A percentile compares a stretch with the other conserved stretches of the same genome.
phyloP scores from a whole-genome alignment of 352 stramenopile genomes.

The Phytophthora litchii region DNA sequence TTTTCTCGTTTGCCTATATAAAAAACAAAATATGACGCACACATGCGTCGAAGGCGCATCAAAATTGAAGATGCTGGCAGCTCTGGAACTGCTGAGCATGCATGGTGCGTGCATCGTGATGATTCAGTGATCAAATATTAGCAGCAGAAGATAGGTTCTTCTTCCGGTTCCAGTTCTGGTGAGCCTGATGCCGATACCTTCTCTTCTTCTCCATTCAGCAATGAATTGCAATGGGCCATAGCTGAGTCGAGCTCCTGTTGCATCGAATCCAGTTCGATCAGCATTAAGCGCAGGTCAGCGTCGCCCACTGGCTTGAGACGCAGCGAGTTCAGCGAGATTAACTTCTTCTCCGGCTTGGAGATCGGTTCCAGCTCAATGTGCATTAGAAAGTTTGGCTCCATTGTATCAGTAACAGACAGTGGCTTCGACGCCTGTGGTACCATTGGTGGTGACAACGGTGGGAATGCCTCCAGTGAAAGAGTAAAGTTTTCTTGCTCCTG shows the following conservation, averaged over 20 bases:
- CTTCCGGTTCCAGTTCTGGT: constrained; percentile 29
- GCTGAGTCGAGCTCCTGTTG: constrained; percentile 37
- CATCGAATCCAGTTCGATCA: constrained; percentile 51
- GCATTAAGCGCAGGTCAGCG: constrained; percentile 42
- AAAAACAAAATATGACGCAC: constrained; percentile 34
- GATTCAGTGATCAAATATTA: constrained; percentile 35
- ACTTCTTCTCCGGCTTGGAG: constrained; percentile 32
- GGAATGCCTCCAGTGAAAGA: constrained; percentile 25
- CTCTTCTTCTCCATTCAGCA: constrained; percentile 26
- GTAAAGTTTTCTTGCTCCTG: constrained; percentile 19
- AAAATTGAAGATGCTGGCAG: constrained; percentile 22
- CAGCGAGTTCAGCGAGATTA: constrained; percentile 22
- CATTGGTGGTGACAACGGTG: constrained; percentile 24
- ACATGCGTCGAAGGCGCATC: constrained; percentile 14
- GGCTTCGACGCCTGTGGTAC: constrained; percentile 12
- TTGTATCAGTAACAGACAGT: constrained; percentile 5
- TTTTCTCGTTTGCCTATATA: constrained; percentile 30
- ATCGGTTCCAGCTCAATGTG: constrained; percentile 45
- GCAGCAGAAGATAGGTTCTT: constrained; percentile 39
- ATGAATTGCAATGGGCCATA: constrained; percentile 37
- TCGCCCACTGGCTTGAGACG: constrained; percentile 30
- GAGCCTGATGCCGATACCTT: constrained; percentile 13
- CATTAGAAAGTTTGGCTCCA: constrained; percentile 46
- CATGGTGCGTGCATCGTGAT: constrained; percentile 14
- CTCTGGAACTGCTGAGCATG: constrained; percentile 1